Percentiles rank a stretch among this genome's conserved stretches.
Conservation (phyloP, 2,329 filamentous ascomycete genomes). For the Ceratocystis albifundus region DNA sequence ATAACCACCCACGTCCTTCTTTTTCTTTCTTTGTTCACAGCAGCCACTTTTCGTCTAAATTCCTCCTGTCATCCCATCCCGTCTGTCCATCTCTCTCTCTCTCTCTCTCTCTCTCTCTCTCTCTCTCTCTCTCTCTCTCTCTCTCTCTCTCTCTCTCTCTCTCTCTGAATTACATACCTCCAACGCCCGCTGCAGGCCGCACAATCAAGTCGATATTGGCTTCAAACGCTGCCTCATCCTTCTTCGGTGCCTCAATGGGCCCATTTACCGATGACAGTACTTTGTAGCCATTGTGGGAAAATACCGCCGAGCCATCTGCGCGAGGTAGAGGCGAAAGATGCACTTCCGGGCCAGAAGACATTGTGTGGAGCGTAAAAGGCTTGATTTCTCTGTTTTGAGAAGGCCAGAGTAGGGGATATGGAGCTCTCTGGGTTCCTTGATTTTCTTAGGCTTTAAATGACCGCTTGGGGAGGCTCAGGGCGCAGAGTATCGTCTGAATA, state of each 20-base stretch:
- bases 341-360: constrained; percentile 37
- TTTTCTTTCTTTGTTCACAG: not conserved
- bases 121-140: not conserved
- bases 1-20: not conserved
- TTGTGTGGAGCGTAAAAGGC: not conserved
- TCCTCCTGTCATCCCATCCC: too few relatives aligned
- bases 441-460: not conserved
- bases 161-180: constrained; percentile 42
- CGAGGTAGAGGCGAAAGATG: constrained; percentile 51
- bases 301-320: constrained; percentile 69
- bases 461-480: not conserved
- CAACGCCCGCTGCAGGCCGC: constrained; percentile 71
- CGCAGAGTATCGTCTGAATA: too few relatives aligned
- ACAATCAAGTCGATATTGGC: constrained; percentile 83
- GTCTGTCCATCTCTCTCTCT: not conserved
- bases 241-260: constrained; percentile 75
- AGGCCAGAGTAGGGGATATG: not conserved
- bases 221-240: constrained; percentile 86
- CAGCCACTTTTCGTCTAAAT: not conserved
- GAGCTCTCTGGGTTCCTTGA: not conserved
- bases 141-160: not conserved
- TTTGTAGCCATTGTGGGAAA: constrained; percentile 63
- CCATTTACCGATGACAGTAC: constrained; percentile 83
- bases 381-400: not conserved
- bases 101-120: not conserved